Percentiles rank a stretch among this genome's conserved stretches.
Evolutionary conservation across 495 filamentous ascomycete species (phyloP).

Genomic region (Entonaema liquescens): DNA sequence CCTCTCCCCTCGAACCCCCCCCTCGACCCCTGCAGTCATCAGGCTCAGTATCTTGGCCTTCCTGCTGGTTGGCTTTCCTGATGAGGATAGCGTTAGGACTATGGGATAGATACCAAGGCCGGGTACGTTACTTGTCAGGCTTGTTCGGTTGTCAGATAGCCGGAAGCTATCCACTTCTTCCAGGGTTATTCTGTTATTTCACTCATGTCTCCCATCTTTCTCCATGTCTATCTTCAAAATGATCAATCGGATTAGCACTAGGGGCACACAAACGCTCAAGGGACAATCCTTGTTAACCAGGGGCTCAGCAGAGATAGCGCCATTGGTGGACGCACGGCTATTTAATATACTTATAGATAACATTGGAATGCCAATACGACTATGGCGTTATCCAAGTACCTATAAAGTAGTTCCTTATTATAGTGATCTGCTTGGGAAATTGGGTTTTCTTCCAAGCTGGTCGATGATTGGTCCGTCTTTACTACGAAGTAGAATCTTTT

Average conservation of each 20-base stretch:
- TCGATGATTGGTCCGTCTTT: slow-evolving; percentile 23
- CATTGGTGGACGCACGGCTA: slow-evolving; percentile 25
- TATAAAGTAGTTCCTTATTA: slow-evolving; percentile 23
- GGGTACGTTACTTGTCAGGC: slow-evolving; percentile 17
- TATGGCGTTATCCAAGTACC: slow-evolving; percentile 9
- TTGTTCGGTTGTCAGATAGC: slow-evolving; percentile 17
- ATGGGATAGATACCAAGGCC: slow-evolving; percentile 17
- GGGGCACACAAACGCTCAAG: slow-evolving; percentile 9
- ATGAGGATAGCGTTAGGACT: slow-evolving; percentile 27
- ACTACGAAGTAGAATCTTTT: slow-evolving; percentile 1
- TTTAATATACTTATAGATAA: slow-evolving; percentile 33
- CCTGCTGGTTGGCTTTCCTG: slow-evolving; percentile 24
- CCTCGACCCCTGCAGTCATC: slow-evolving; percentile 27
- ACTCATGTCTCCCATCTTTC: background rate
- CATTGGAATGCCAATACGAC: slow-evolving; percentile 3
- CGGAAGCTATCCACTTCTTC: slow-evolving; percentile 18
- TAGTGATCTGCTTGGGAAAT: slow-evolving; percentile 39
- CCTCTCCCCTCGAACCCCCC: slow-evolving; percentile 25
- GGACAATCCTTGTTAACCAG: slow-evolving; percentile 16
- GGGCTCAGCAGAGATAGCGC: slow-evolving; percentile 33
- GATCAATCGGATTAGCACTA: slow-evolving; percentile 23
- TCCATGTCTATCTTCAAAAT: slow-evolving; percentile 18
- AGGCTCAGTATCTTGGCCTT: slow-evolving; percentile 14
- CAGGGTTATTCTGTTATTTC: background rate
- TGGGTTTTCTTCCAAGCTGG: slow-evolving; percentile 21